Evolutionary conservation across 2,329 filamentous ascomycete species (phyloP), one percentile per base, ranked within the genome.

Genomic region (Penicillium sp.): DNA sequence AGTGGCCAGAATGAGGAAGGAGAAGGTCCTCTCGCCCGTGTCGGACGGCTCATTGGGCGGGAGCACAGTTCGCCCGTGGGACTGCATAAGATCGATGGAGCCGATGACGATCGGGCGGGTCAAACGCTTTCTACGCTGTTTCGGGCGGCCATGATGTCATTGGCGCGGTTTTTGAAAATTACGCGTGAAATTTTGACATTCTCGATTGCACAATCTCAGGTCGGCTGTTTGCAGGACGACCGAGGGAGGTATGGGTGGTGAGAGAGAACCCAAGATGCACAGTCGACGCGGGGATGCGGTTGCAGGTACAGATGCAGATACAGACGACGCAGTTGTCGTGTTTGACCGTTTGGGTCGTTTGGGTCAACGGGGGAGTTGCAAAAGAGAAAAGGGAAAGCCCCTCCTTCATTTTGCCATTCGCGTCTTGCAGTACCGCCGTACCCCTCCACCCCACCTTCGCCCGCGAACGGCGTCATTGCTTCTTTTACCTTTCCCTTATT

Each of bases 41-140:
- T 13, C 30, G 21, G 29, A 15, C 9, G 9, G 24, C 3, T 46
- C n/a, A 68, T 67, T 67, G 63, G 64, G n/a, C 32, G 32, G 24
- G 46, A 51, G 30, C 26, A 37, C 40, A 46, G 49, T 63, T 58
- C 57, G 52, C 51, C 63, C 65, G 53, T 63, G 66, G 64, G 56
- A 53, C 47, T 18, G 59, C 52, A 51, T 59, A 32, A 66, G 66
- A 68, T 67, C 61, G 64, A 58, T 66, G 63, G 64, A 61, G 65
- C 60, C 61, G 58, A 68, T 68, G 64, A 68, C 61, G 66, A 67
- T 65, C 64, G 51, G 51, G 46, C 46, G 63, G 63, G 58, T 60
- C 64, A 62, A 68, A 61, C 63, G 61, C 61, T 46, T 12, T 66
- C 62, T 49, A 37, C 60, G 47, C 59, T 50, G 59, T 65, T 66